Evolutionary conservation across 108 stramenopile species (phyloP).

Genomic region (Pinguiococcus pyrenoidosus): DNA sequence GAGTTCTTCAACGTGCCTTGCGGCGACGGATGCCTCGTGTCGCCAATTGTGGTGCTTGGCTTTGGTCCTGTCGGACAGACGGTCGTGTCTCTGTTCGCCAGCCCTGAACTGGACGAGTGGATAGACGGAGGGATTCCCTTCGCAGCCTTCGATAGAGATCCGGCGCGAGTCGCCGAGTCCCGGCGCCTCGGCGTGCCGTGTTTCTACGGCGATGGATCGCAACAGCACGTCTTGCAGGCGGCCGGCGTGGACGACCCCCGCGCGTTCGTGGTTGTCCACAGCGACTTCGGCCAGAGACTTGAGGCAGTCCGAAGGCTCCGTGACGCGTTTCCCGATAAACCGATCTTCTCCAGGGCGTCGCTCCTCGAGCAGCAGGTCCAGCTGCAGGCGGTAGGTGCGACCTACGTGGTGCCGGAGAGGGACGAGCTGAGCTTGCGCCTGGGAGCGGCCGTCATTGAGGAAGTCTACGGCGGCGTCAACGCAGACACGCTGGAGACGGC

Average conservation of each 20-base stretch:
- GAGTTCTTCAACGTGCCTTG: not conserved
- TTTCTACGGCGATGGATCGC: not conserved
- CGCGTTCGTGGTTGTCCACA: too few species aligned
- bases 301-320: too few species aligned
- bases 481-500: constrained; percentile 14
- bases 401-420: not conserved
- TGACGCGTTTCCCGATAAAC: too few species aligned
- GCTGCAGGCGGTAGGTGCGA: too few species aligned
- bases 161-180: too few species aligned
- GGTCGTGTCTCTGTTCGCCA: not conserved
- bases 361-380: too few species aligned
- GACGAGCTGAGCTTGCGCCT: constrained; percentile 19
- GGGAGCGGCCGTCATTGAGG: constrained; percentile 12
- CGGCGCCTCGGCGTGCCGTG: not conserved
- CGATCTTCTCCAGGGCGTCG: too few species aligned
- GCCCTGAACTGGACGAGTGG: not conserved
- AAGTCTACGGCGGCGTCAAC: constrained; percentile 8
- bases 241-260: too few species aligned
- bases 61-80: constrained; percentile 5
- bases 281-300: too few species aligned
- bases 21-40: not conserved
- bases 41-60: constrained; percentile 9
- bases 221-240: too few species aligned
- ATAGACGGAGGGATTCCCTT: not conserved
- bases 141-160: too few species aligned